phyloP scores from a whole-genome alignment of 345 rosid species.

The Salix viminalis region DNA sequence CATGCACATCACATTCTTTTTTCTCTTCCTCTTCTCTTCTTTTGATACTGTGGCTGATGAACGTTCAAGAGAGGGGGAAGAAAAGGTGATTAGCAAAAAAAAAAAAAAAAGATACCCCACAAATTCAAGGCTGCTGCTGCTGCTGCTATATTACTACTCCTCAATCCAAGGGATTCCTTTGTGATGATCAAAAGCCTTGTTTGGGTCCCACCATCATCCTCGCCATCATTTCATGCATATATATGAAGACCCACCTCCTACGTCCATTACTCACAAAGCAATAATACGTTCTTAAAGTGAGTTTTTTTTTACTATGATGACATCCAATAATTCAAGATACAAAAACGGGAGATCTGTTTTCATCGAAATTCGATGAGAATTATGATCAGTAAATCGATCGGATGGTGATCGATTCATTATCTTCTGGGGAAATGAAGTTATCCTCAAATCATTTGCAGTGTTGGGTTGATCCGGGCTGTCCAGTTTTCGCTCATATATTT shows the following conservation, averaged over 20 bases:
- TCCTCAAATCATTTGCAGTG: slow-evolving; percentile 38
- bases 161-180: slow-evolving; percentile 61
- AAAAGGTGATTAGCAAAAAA: background rate
- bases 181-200: slow-evolving; percentile 33
- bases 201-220: slow-evolving; percentile 62
- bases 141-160: slow-evolving; percentile 37
- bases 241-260: slow-evolving; percentile 39
- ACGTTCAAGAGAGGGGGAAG: slow-evolving; percentile 29
- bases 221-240: slow-evolving; percentile 60
- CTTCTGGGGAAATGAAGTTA: slow-evolving; percentile 33
- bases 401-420: slow-evolving; percentile 22
- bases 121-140: slow-evolving; percentile 38
- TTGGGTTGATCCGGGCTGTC: slow-evolving; percentile 44
- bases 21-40: slow-evolving; percentile 40
- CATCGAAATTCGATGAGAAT: slow-evolving; percentile 10
- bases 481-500: background rate
- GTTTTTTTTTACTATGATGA: slow-evolving; percentile 15
- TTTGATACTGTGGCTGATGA: slow-evolving; percentile 50
- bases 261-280: slow-evolving; percentile 17
- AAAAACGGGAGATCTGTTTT: background rate
- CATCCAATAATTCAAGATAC: slow-evolving; percentile 3
- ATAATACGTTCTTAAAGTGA: slow-evolving; percentile 19
- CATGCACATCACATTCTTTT: slow-evolving; percentile 65
- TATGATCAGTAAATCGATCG: slow-evolving; percentile 9
- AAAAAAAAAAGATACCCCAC: slow-evolving; percentile 29